Evolutionary conservation across 768 basidiomycete genomes (phyloP), one percentile per base, ranked within the genome.

Genomic region (Peribolospora kevripleyi): DNA sequence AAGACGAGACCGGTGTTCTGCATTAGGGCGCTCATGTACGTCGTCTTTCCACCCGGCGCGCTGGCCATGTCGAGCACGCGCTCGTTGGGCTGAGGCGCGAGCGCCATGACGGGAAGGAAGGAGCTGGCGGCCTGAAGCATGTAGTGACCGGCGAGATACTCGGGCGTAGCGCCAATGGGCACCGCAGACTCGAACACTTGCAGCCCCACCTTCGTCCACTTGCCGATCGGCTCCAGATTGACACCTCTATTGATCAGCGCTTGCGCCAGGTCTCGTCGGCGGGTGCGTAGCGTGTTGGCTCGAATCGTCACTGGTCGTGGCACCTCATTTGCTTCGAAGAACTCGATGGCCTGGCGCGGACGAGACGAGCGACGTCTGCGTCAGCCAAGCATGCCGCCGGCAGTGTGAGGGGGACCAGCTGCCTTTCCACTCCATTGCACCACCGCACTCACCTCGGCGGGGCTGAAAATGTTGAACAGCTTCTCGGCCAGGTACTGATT

Each of bases 91-190:
- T 90, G 82, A 5, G 93, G 93, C 37, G 77, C 73, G 45, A 98
- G 80, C 3, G 93, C 86, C 59, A 97, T 90, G 64, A 97, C 93
- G 54, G 93, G 93, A n/a, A 98, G 76, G 75, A 98, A 95, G 0
- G 93, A 97, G 5, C 88, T 91, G 8, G 93, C 93, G 5, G 93
- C 86, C 72, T 98, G 93, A 37, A 97, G 82, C 85, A 98, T 97
- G 69, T 98, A 98, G 66, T 98, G 90, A 3, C 93, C 93, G 0
- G 93, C 88, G 45, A 98, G 78, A 69, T 98, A 98, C 70, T 98
- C 93, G 8, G 93, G 93, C 2, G 93, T 97, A 5, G 93, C 93
- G 76, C 85, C 91, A 58, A 98, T 85, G 0, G 93, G 93, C 2
- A 98, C 88, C 47, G 76, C 80, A 60, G 83, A 85, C 70, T 95